Conservation (phyloP, 371 early-diverging fungal species). For the Coelomomyces lativittatus region DNA sequence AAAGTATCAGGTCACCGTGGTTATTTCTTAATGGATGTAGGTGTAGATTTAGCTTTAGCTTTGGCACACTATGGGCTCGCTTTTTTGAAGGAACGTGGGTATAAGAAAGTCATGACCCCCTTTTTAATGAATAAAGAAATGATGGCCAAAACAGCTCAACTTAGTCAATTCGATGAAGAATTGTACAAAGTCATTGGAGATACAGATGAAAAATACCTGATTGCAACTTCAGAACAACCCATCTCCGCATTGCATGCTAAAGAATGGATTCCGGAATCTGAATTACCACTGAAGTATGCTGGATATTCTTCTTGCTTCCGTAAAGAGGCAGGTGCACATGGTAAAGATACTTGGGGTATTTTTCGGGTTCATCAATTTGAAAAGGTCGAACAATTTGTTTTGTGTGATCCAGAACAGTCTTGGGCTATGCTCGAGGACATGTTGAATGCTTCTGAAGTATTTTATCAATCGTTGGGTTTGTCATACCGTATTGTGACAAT, state of each 20-base stretch:
- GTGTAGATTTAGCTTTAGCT: constrained; percentile 91
- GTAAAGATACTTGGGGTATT: constrained; percentile 98
- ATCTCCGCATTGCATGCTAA: constrained; percentile 89
- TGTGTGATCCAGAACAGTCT: constrained; percentile 90
- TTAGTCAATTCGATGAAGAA: constrained; percentile 97
- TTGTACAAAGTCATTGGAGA: constrained; percentile 70
- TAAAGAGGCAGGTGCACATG: constrained; percentile 99
- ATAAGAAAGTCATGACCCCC: constrained; percentile 93
- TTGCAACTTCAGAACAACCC: constrained; percentile 99
- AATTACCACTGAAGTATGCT: constrained; percentile 85
- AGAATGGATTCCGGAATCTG: constrained; percentile 87
- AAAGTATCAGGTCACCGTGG: constrained; percentile 98
- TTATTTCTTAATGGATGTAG: constrained; percentile 86
- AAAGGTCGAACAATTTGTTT: constrained; percentile 98
- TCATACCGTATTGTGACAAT: constrained; percentile 92
- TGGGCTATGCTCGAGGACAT: constrained; percentile 96
- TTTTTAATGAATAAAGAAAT: constrained; percentile 95
- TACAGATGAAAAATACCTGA: constrained; percentile 83
- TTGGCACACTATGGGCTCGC: constrained; percentile 92
- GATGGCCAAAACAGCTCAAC: constrained; percentile 98
- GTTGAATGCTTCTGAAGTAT: constrained; percentile 83
- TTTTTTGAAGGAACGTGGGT: constrained; percentile 74
- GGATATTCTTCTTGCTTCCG: constrained; percentile 99
- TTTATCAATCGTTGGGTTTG: constrained; percentile 82
- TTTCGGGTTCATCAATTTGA: constrained; percentile 99